These are phyloP conservation scores for Alternaria gaisen DNA, from an alignment of 2,329 filamentous ascomycete species.

Conservation along the genomic window DNA sequence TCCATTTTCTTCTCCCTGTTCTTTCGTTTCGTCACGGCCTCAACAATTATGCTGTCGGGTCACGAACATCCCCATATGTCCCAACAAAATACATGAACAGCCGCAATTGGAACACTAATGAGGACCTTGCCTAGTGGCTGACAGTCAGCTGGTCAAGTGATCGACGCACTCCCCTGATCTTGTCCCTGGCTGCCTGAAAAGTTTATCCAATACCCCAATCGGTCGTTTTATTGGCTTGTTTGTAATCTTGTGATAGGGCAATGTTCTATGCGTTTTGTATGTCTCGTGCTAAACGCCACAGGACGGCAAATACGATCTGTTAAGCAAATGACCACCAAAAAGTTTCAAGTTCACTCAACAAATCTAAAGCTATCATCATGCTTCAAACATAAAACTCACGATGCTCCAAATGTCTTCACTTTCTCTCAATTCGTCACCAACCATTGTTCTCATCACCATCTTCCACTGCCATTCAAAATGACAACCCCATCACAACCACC, in stretches of 20 bases:
- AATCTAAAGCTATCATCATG: accelerated
- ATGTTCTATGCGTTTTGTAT: background rate
- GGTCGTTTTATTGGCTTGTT: too few relatives aligned
- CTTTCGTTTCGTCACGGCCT: background rate
- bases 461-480: background rate
- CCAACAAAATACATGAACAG: background rate
- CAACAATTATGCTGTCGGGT: background rate
- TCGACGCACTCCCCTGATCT: background rate
- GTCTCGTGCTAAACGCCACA: background rate
- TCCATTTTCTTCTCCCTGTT: background rate
- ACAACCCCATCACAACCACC: background rate
- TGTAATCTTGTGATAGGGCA: background rate
- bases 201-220: background rate
- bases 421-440: background rate
- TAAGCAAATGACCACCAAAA: background rate
- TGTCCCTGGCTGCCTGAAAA: background rate
- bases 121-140: background rate
- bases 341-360: background rate
- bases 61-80: background rate
- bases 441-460: background rate
- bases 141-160: slow-evolving; percentile 3
- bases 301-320: background rate
- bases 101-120: background rate
- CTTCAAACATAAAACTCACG: background rate
- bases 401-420: background rate